Evolutionary conservation across 2,329 filamentous ascomycete species (phyloP).

Genomic region (Colletotrichum sp.): DNA sequence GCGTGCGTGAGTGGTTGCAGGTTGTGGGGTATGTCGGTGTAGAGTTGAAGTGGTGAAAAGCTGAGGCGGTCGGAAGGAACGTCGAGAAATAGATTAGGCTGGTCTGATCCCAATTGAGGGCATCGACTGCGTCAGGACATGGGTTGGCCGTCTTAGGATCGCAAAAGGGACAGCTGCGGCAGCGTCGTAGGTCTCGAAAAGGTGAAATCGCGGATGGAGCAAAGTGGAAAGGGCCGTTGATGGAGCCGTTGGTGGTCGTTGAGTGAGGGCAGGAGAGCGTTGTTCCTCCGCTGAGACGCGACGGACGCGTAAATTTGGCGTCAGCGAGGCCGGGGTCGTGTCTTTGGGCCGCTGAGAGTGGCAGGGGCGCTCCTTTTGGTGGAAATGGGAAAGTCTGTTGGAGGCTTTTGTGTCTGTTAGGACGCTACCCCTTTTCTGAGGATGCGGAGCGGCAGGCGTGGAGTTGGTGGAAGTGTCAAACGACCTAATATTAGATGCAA

Average conservation of each 20-base stretch:
- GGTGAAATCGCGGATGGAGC: background rate
- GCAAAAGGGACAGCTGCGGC: background rate
- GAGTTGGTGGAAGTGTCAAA: no score
- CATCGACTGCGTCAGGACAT: background rate
- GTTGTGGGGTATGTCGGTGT: background rate
- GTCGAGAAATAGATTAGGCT: background rate
- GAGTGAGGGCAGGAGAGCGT: background rate
- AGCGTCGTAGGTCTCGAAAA: background rate
- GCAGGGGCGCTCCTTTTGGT: background rate
- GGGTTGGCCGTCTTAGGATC: background rate
- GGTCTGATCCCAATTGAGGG: background rate
- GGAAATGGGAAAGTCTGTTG: background rate
- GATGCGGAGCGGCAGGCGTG: no score
- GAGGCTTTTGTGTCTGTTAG: background rate
- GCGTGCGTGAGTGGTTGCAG: background rate
- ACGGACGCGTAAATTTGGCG: conserved; percentile 37
- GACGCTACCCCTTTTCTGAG: background rate
- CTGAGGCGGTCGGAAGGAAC: background rate
- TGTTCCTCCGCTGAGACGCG: conserved; percentile 28
- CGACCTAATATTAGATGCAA: no score
- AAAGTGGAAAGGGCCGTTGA: background rate
- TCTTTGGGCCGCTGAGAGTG: background rate
- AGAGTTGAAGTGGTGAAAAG: background rate
- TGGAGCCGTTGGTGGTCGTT: background rate
- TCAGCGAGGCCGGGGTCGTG: conserved; percentile 25